Evolutionary conservation across 23 red algal species (phyloP).

Genomic region (Gracilaria vermiculophylla): DNA sequence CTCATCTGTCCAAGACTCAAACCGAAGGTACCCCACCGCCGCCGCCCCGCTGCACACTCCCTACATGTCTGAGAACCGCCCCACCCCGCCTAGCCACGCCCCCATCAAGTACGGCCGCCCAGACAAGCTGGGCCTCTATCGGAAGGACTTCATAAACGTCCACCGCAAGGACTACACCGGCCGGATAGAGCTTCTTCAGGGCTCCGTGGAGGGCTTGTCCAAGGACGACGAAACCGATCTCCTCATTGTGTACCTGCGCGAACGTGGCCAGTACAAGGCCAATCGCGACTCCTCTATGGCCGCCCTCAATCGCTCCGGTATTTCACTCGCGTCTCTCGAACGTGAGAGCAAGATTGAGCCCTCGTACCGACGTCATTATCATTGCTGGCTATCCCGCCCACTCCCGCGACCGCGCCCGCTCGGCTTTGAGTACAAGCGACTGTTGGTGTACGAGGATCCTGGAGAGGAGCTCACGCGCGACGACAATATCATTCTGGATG

Average conservation of each 20-base stretch:
- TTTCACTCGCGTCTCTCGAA: constrained; percentile 71
- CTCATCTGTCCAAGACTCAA: background rate
- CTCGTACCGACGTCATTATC: constrained; percentile 82
- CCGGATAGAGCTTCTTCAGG: constrained; percentile 81
- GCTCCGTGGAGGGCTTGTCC: constrained; percentile 69
- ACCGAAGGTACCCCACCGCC: background rate
- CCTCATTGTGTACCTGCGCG: constrained; percentile 81
- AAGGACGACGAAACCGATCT: constrained; percentile 82
- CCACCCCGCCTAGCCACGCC: background rate
- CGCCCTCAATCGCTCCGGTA: constrained; percentile 70
- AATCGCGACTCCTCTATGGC: constrained; percentile 84
- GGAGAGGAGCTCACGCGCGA: constrained; percentile 83
- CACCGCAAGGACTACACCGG: constrained; percentile 90
- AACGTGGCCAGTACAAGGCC: constrained; percentile 77
- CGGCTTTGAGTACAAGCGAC: constrained; percentile 90
- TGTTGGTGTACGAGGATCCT: constrained; percentile 92
- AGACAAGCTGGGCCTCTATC: constrained; percentile 51
- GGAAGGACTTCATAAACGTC: constrained; percentile 88
- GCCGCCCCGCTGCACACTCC: background rate
- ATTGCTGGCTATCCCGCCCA: constrained; percentile 76
- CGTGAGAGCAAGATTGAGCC: constrained; percentile 79
- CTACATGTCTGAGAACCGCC: background rate
- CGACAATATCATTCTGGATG: constrained; percentile 81
- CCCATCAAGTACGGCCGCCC: constrained; percentile 59
- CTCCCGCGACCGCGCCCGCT: constrained; percentile 73